These are phyloP conservation scores for Starmerella geochares DNA, from an alignment of 805 yeast genomes.

Conservation along the genomic window DNA sequence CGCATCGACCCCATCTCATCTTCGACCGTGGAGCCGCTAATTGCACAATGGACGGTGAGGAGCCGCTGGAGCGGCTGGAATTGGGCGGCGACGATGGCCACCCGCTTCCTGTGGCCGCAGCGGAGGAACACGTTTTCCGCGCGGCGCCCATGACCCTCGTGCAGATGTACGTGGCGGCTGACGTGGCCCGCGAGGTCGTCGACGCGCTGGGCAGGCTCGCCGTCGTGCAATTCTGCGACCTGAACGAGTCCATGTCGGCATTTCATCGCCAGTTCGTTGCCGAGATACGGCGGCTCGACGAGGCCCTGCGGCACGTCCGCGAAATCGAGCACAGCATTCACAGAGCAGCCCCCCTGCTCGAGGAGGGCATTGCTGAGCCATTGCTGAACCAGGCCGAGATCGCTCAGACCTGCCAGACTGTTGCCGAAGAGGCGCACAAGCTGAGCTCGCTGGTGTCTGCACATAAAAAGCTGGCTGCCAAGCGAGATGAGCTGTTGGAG, in stretches of 20 bases:
- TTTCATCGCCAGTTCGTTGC: conserved; percentile 84
- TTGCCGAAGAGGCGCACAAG: conserved; percentile 58
- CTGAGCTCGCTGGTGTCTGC: conserved; percentile 60
- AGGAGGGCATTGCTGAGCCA: conserved; percentile 17
- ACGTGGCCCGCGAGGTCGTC: conserved; percentile 73
- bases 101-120: not conserved
- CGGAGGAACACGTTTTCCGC: conserved; percentile 33
- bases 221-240: conserved; percentile 75
- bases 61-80: conserved; percentile 1
- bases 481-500: conserved; percentile 58
- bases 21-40: not conserved
- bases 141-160: conserved; percentile 96
- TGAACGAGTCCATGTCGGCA: conserved; percentile 63
- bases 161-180: conserved; percentile 82
- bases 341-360: not conserved
- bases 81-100: not conserved
- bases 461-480: conserved; percentile 48
- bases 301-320: conserved; percentile 40
- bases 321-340: conserved; percentile 12
- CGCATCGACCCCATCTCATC: not conserved
- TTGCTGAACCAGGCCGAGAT: conserved; percentile 43
- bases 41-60: conserved; percentile 5
- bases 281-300: conserved; percentile 74
- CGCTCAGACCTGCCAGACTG: conserved; percentile 56
- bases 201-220: conserved; percentile 76